Conservation (phyloP, 2,329 filamentous ascomycete genomes). For the Apiospora kogelbergensis region DNA sequence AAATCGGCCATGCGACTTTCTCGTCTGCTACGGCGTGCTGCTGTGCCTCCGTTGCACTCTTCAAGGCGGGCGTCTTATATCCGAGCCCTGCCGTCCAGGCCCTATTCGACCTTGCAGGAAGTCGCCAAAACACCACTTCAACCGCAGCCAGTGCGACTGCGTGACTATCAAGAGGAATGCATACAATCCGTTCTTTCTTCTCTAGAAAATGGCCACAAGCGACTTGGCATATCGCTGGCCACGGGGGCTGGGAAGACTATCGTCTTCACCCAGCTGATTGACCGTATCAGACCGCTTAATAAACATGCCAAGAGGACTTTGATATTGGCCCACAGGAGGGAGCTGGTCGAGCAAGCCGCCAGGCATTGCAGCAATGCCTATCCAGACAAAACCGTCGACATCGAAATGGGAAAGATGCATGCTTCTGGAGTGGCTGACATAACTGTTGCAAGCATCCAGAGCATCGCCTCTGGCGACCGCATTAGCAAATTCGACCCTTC, state of each 20-base stretch:
- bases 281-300: constrained; percentile 62
- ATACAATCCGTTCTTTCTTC: constrained; percentile 77
- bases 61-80: background rate
- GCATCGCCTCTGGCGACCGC: constrained; percentile 73
- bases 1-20: background rate
- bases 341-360: constrained; percentile 92
- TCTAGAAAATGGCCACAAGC: constrained; percentile 69
- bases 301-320: constrained; percentile 71
- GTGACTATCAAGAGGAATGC: constrained; percentile 88
- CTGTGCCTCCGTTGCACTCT: background rate
- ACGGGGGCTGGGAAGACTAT: constrained; percentile 92
- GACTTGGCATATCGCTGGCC: constrained; percentile 81
- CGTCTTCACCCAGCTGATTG: constrained; percentile 94
- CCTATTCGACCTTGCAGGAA: constrained; percentile 15
- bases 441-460: constrained; percentile 87
- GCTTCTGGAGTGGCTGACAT: constrained; percentile 85
- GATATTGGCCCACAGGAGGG: constrained; percentile 87
- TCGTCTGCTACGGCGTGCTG: background rate
- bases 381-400: constrained; percentile 76
- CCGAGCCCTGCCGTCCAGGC: background rate
- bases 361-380: constrained; percentile 80
- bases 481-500: constrained; percentile 79
- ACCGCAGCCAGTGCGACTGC: constrained; percentile 53
- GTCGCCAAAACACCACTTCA: background rate
- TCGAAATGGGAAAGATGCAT: constrained; percentile 83